Conservation (phyloP, 2,329 filamentous ascomycete species). For the Penicillium sclerotigenum region DNA sequence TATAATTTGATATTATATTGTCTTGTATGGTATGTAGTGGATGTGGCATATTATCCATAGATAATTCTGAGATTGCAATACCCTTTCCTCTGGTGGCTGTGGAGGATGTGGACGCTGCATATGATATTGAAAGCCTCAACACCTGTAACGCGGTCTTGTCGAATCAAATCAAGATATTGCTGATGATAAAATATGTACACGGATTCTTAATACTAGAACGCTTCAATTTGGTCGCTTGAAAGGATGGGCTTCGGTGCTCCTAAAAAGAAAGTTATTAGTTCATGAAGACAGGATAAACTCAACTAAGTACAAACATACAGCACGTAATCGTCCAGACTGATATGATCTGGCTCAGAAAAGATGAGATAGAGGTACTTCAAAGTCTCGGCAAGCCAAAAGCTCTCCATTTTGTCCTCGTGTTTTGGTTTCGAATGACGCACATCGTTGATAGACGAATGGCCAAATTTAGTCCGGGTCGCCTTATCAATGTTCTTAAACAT, state of each 20-base stretch:
- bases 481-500: conserved; percentile 50
- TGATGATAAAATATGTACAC: neutral
- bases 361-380: conserved; percentile 48
- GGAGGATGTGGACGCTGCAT: neutral
- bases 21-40: neutral
- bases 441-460: conserved; percentile 44
- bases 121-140: neutral
- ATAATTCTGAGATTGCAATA: no score
- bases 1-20: conserved; percentile 4
- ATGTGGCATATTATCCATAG: neutral
- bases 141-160: neutral
- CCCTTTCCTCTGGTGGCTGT: neutral
- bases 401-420: conserved; percentile 44
- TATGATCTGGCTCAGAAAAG: conserved; percentile 40
- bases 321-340: conserved; percentile 46
- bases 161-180: neutral
- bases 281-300: neutral
- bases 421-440: conserved; percentile 33
- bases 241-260: conserved; percentile 44
- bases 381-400: conserved; percentile 47
- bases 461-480: conserved; percentile 43
- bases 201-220: neutral
- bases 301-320: conserved; percentile 28
- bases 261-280: conserved; percentile 13
- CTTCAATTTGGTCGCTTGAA: conserved; percentile 28